Evolutionary conservation across 1,284 basidiomycete genomes (phyloP).

Genomic region (Exobasidium cylindrosporum): DNA sequence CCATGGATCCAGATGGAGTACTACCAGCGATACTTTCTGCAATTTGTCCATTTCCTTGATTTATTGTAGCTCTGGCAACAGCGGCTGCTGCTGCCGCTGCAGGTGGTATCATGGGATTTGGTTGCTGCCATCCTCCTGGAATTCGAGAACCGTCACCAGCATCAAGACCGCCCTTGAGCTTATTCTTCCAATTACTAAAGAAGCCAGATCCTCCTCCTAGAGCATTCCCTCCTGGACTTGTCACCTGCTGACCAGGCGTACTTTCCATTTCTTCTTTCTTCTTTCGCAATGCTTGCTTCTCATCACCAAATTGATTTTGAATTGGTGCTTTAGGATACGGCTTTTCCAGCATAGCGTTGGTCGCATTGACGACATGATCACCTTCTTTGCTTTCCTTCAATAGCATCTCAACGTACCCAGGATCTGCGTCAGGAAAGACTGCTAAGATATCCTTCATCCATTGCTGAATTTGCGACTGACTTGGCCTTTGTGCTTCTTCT

Average conservation of each 20-base stretch:
- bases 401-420: slow-evolving; percentile 38
- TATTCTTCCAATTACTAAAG: slow-evolving; percentile 20
- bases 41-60: background rate
- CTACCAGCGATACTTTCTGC: slow-evolving; percentile 6
- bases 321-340: slow-evolving; percentile 29
- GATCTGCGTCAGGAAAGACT: slow-evolving; percentile 55
- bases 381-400: slow-evolving; percentile 36
- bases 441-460: slow-evolving; percentile 38
- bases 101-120: background rate
- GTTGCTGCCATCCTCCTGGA: slow-evolving; percentile 9
- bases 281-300: background rate
- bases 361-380: slow-evolving; percentile 50
- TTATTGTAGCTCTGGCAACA: background rate
- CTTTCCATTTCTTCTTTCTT: slow-evolving; percentile 8
- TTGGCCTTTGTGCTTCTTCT: slow-evolving; percentile 34
- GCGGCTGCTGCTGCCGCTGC: background rate
- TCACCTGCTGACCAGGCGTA: background rate
- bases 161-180: slow-evolving; percentile 14
- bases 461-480: slow-evolving; percentile 17
- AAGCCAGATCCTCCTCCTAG: slow-evolving; percentile 16
- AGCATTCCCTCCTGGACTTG: background rate
- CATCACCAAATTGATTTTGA: background rate
- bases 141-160: background rate
- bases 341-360: slow-evolving; percentile 42
- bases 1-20: background rate